These are phyloP conservation scores for Ophiorrhiza pumila DNA, from an alignment of 257 asterid species.

Conservation along the genomic window DNA sequence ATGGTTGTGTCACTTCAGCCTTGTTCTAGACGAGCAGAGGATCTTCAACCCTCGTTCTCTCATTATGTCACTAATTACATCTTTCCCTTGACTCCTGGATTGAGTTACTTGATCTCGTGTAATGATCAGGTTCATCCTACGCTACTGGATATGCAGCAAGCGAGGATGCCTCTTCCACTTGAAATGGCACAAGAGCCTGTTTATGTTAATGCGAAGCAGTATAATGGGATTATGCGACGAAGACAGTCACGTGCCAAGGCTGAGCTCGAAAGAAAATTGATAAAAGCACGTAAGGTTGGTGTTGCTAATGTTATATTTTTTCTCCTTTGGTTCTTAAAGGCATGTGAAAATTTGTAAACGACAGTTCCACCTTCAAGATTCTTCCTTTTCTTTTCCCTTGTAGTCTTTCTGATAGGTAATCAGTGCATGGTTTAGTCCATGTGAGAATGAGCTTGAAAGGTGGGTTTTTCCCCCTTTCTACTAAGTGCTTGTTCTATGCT, in stretches of 20 bases:
- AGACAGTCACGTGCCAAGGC: slow-evolving; percentile 93
- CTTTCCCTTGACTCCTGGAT: not conserved
- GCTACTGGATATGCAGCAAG: slow-evolving; percentile 52
- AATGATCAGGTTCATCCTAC: slow-evolving; percentile 57
- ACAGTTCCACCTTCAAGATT: not conserved
- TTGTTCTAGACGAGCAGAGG: not conserved
- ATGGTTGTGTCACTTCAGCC: not conserved
- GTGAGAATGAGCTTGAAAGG: not conserved
- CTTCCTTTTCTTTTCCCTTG: not conserved
- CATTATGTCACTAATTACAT: not conserved
- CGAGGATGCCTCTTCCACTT: slow-evolving; percentile 82
- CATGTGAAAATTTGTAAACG: not conserved
- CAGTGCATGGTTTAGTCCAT: not conserved
- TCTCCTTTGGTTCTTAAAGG: not conserved
- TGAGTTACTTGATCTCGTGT: not conserved
- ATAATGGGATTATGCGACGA: slow-evolving; percentile 74
- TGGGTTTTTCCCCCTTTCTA: no score
- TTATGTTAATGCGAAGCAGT: slow-evolving; percentile 90
- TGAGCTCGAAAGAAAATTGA: slow-evolving; percentile 74
- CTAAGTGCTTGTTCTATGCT: no score
- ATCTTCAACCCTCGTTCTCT: not conserved
- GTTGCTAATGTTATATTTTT: not conserved
- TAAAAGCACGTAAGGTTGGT: slow-evolving; percentile 73
- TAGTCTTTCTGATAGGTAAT: not conserved
- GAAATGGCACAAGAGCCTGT: slow-evolving; percentile 91